Evolutionary conservation across 2,329 filamentous ascomycete species (phyloP).

Genomic region (Coleophoma cylindrospora): DNA sequence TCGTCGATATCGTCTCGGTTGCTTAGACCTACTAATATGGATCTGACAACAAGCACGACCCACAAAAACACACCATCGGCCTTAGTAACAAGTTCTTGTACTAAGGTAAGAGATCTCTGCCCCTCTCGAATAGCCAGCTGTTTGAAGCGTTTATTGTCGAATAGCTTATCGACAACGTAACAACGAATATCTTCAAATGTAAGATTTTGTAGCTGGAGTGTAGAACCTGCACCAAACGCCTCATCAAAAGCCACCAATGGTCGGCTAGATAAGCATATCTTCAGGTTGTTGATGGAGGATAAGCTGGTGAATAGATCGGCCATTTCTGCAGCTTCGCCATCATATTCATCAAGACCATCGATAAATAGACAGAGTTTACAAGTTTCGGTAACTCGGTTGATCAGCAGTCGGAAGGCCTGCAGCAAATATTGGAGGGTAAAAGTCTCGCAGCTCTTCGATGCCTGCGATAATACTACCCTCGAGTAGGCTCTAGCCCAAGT

Average conservation of each 20-base stretch:
- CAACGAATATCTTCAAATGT: neutral
- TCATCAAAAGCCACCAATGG: constrained; percentile 25
- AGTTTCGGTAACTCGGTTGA: neutral
- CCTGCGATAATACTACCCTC: neutral
- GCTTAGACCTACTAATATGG: too few relatives aligned
- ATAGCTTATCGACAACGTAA: too few relatives aligned
- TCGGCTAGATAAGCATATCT: constrained; percentile 24
- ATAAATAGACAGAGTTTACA: neutral
- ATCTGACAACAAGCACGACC: too few relatives aligned
- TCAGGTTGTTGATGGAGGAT: constrained; percentile 15
- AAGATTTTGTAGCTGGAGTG: neutral
- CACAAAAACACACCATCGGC: too few relatives aligned
- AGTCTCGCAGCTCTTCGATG: neutral
- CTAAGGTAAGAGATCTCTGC: too few relatives aligned
- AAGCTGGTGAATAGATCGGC: constrained; percentile 2
- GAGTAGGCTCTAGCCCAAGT: neutral
- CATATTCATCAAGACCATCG: too few relatives aligned
- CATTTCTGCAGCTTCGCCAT: constrained; percentile 3
- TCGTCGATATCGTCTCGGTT: too few relatives aligned
- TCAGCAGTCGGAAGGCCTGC: too few relatives aligned
- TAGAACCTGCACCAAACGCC: constrained; percentile 10
- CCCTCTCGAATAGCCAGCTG: too few relatives aligned
- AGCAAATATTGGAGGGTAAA: too few relatives aligned
- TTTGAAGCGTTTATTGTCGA: too few relatives aligned
- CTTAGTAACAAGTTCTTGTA: too few relatives aligned